Evolutionary conservation across 2,329 filamentous ascomycete genomes (phyloP).

Genomic region (Onygenales sp.): DNA sequence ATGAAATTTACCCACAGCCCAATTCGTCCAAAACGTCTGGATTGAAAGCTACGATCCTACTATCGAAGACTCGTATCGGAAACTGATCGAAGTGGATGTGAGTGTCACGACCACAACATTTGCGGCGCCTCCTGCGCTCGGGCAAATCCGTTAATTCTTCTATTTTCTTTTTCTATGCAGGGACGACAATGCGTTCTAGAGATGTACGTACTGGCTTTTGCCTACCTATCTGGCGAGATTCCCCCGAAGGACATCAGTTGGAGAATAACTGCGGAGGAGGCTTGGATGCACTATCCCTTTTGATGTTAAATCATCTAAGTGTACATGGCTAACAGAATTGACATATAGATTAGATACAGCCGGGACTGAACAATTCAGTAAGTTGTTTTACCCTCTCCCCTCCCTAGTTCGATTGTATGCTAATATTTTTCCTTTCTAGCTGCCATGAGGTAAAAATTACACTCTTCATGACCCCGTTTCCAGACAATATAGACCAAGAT

Average conservation of each 20-base stretch:
- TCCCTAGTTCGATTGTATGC: conserved; percentile 1
- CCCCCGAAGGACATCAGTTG: background rate
- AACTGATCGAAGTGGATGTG: conserved; percentile 84
- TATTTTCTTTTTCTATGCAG: conserved; percentile 34
- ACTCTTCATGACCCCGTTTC: background rate
- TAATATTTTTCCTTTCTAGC: conserved; percentile 25
- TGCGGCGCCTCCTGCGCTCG: background rate
- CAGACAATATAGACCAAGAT: background rate
- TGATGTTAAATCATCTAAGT: background rate
- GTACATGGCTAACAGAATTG: conserved; percentile 4
- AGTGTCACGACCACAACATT: conserved; percentile 30
- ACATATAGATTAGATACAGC: conserved; percentile 66
- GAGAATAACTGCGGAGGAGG: background rate
- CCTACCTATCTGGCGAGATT: background rate
- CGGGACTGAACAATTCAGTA: conserved; percentile 88
- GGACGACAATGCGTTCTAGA: conserved; percentile 81
- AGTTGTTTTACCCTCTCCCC: conserved; percentile 24
- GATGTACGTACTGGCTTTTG: conserved; percentile 51
- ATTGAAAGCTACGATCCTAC: conserved; percentile 86
- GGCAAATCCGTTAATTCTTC: background rate
- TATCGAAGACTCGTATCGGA: conserved; percentile 80
- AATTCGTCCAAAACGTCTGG: conserved; percentile 92
- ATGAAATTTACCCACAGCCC: conserved; percentile 44
- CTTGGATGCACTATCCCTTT: background rate
- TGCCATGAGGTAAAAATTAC: conserved; percentile 44